These are phyloP conservation scores for Leishmania martiniquensis DNA, from an alignment of 208 protist species.

Conservation along the genomic window DNA sequence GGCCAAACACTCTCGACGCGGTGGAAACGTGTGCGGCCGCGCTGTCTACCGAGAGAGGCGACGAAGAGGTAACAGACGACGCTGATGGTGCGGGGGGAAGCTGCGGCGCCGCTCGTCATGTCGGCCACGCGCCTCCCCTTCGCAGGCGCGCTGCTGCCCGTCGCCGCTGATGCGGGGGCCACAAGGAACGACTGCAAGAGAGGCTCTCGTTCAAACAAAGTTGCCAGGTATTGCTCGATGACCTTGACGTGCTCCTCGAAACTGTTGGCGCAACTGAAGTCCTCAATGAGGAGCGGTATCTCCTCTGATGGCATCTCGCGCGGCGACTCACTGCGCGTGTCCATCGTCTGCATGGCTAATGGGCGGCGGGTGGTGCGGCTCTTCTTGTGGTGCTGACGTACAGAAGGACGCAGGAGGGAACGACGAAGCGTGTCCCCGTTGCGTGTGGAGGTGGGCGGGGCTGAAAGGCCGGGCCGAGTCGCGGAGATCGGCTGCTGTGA, in stretches of 20 bases:
- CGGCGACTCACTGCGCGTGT: slow-evolving; percentile 1
- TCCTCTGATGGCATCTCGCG: slow-evolving; percentile 20
- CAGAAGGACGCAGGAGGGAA: not conserved
- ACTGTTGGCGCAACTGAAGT: slow-evolving; percentile 75
- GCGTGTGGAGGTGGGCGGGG: too few relatives aligned
- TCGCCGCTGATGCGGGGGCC: slow-evolving; percentile 4
- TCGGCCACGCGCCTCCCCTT: not conserved
- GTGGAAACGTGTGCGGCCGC: not conserved
- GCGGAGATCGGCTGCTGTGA: not conserved
- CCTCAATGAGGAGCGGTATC: slow-evolving; percentile 68
- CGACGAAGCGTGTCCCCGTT: not conserved
- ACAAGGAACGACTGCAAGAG: slow-evolving; percentile 49
- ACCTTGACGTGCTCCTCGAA: slow-evolving; percentile 64
- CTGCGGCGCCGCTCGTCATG: not conserved
- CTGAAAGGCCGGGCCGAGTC: not conserved
- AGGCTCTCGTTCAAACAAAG: slow-evolving; percentile 41
- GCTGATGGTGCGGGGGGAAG: not conserved
- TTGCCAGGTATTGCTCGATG: slow-evolving; percentile 55
- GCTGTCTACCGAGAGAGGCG: slow-evolving; percentile 13
- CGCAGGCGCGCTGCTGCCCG: not conserved
- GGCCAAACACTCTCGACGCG: slow-evolving; percentile 16
- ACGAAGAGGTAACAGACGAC: not conserved
- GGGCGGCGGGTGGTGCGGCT: not conserved
- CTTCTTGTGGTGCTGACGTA: not conserved
- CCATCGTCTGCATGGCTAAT: slow-evolving; percentile 2